Percentiles rank a stretch among this genome's conserved stretches.
phyloP scores from a whole-genome alignment of 1,139 yeast species.

The Suhomyces guaymorum region DNA sequence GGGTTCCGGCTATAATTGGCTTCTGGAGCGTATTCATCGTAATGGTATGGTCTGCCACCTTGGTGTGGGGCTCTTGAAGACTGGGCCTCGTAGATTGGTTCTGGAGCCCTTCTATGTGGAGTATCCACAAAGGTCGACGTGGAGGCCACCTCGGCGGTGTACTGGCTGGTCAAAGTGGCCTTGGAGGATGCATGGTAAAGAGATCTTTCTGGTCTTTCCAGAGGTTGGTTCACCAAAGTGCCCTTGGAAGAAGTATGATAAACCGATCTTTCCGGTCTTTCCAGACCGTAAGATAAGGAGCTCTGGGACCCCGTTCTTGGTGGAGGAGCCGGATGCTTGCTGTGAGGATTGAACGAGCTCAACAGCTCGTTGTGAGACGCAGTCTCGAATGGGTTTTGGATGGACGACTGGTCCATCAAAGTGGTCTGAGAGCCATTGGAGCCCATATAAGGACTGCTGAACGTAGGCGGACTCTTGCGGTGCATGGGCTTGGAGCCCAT shows the following conservation, averaged over 20 bases:
- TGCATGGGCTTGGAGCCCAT: conserved; percentile 2
- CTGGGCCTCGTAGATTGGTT: neutral
- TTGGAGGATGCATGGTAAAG: conserved; percentile 2
- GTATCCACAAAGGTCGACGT: neutral
- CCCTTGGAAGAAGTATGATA: conserved; percentile 1
- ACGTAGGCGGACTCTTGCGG: conserved; percentile 4
- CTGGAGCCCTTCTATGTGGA: neutral
- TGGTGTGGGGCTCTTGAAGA: neutral
- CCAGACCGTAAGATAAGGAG: conserved; percentile 4
- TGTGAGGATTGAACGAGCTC: neutral
- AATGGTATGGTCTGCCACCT: conserved; percentile 1
- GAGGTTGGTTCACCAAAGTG: neutral
- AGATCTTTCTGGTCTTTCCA: neutral
- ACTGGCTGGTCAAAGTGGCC: neutral
- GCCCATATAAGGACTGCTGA: conserved; percentile 1
- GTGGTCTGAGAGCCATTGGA: conserved; percentile 2
- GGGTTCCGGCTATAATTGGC: neutral
- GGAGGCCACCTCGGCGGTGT: neutral
- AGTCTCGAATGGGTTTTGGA: conserved; percentile 5
- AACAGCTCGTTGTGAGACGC: neutral
- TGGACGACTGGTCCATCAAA: neutral
- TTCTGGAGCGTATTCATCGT: conserved; percentile 1
- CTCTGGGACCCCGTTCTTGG: conserved; percentile 6
- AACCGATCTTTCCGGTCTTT: neutral
- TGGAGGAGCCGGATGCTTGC: conserved; percentile 1